These are phyloP conservation scores for Pleurotus salmoneostramineus DNA, from an alignment of 768 basidiomycete genomes.

Conservation along the genomic window DNA sequence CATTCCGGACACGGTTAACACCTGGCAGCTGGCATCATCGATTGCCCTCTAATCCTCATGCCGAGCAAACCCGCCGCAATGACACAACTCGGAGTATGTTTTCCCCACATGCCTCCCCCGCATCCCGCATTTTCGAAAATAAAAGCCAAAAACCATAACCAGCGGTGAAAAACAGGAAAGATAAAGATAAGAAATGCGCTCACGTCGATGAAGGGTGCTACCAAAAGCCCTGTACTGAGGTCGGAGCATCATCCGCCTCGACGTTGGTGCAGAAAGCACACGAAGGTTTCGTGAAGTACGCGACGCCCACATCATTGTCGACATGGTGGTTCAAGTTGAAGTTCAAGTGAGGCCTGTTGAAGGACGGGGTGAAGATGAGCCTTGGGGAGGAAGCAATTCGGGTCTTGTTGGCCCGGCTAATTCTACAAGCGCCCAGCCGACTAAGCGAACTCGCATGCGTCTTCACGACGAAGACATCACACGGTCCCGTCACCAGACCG, in stretches of 20 bases:
- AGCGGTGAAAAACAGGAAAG: neutral
- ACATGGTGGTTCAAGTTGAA: neutral
- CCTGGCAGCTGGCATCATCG: neutral
- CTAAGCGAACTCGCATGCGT: neutral
- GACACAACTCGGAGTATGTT: neutral
- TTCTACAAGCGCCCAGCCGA: constrained; percentile 3
- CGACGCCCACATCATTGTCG: constrained; percentile 6
- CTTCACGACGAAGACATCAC: neutral
- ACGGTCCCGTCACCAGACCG: constrained; percentile 7
- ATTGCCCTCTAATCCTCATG: neutral
- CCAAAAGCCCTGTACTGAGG: constrained; percentile 8
- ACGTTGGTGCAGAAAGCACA: neutral
- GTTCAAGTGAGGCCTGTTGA: neutral
- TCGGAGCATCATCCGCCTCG: constrained; percentile 2
- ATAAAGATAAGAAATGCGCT: neutral
- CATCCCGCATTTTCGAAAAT: neutral
- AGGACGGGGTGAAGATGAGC: neutral
- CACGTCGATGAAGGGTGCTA: constrained; percentile 7
- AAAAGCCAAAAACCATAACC: neutral
- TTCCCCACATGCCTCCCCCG: neutral
- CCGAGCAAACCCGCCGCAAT: neutral
- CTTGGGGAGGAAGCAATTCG: neutral
- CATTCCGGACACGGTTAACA: neutral
- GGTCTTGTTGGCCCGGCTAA: neutral
- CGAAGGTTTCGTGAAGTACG: neutral